These are phyloP conservation scores for Chimonanthus salicifolius DNA, from an alignment of 164 flowering plant genomes.

Conservation along the genomic window DNA sequence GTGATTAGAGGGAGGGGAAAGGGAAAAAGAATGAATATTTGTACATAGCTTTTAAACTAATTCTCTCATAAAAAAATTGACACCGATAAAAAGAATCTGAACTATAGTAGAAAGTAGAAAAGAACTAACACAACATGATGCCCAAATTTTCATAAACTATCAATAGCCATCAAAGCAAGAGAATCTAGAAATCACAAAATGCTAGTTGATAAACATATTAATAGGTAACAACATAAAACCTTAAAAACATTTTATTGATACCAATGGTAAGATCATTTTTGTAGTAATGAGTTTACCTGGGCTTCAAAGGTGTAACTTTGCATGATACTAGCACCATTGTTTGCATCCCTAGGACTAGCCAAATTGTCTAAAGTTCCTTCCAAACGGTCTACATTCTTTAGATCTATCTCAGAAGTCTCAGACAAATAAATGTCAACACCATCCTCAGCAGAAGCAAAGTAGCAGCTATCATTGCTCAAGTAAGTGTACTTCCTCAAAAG, in stretches of 20 bases:
- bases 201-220: no score
- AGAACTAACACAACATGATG: no score
- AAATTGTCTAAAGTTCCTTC: conserved; percentile 29
- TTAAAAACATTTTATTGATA: not conserved
- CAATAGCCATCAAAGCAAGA: not conserved
- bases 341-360: conserved; percentile 16
- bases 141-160: not conserved
- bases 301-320: conserved; percentile 85
- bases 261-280: not conserved
- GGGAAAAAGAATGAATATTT: no score
- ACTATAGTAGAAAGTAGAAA: no score
- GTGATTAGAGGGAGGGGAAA: no score
- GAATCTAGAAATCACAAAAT: not conserved
- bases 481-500: conserved; percentile 72
- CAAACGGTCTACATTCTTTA: conserved; percentile 18
- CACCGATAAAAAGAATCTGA: no score
- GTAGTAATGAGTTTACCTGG: conserved; percentile 48
- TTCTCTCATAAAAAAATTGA: no score
- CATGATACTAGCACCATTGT: conserved; percentile 26
- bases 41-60: no score
- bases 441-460: conserved; percentile 68
- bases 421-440: conserved; percentile 59
- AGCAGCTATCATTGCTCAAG: conserved; percentile 86
- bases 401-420: conserved; percentile 36
- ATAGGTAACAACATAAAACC: no score